These are phyloP conservation scores for Pharus latifolius DNA, from an alignment of 176 grass and related monocot genomes.

Conservation along the genomic window DNA sequence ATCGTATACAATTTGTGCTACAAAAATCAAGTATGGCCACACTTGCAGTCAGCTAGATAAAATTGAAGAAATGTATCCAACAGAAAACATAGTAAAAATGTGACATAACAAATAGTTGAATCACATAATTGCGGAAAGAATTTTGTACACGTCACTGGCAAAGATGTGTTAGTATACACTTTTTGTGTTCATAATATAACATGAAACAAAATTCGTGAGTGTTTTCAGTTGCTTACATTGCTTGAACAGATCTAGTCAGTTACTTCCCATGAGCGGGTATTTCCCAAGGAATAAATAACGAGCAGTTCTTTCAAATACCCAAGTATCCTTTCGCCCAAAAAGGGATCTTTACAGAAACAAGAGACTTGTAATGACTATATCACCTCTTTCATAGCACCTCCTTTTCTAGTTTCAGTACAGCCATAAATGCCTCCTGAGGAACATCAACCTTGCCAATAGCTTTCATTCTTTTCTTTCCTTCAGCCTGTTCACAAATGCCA, in stretches of 20 bases:
- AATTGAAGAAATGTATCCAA: not conserved
- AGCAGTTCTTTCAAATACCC: not conserved
- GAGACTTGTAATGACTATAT: not conserved
- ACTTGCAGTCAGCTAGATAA: not conserved
- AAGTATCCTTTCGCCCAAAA: not conserved
- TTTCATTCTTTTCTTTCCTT: slow-evolving; percentile 99
- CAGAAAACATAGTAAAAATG: not conserved
- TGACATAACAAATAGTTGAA: not conserved
- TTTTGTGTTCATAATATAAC: not conserved
- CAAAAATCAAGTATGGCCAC: too few species aligned
- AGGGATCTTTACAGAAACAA: not conserved
- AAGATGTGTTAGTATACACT: not conserved
- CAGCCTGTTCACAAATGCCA: slow-evolving; percentile 56
- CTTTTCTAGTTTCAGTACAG: slow-evolving; percentile 86
- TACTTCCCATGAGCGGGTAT: not conserved
- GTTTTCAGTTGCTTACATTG: not conserved
- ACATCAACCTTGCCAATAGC: slow-evolving; percentile 92
- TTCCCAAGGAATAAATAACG: not conserved
- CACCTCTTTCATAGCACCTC: slow-evolving; percentile 55
- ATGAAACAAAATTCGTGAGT: not conserved
- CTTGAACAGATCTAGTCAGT: not conserved
- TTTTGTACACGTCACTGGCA: not conserved
- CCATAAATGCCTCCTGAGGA: slow-evolving; percentile 98
- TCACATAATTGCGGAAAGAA: not conserved
- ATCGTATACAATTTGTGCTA: too few species aligned